A percentile compares a stretch with the other conserved stretches of the same genome.
Evolutionary conservation across 1,139 yeast species (phyloP).

Genomic region (Hansenula lynferdii): DNA sequence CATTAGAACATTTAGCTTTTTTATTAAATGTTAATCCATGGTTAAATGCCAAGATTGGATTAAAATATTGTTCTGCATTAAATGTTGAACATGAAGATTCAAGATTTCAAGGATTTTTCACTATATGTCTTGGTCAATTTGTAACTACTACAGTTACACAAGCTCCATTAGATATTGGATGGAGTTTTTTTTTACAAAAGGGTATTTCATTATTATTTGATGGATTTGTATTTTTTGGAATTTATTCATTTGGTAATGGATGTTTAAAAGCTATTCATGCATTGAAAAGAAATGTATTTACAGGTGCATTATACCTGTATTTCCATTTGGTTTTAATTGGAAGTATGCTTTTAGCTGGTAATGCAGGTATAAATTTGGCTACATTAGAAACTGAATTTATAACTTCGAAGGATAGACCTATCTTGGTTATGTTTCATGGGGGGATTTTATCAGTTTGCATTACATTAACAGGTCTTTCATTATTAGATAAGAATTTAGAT

Average conservation of each 20-base stretch:
- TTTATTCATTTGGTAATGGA: slow-evolving; percentile 54
- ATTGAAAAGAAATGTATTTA: slow-evolving; percentile 40
- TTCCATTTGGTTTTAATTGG: slow-evolving; percentile 50
- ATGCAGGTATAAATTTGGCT: slow-evolving; percentile 61
- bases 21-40: slow-evolving; percentile 41
- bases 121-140: slow-evolving; percentile 65
- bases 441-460: slow-evolving; percentile 15
- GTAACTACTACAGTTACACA: slow-evolving; percentile 50
- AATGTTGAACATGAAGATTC: slow-evolving; percentile 68
- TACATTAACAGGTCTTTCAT: slow-evolving; percentile 10
- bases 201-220: slow-evolving; percentile 45
- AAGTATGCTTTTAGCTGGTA: slow-evolving; percentile 51
- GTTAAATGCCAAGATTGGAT: slow-evolving; percentile 35
- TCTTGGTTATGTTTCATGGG: slow-evolving; percentile 15
- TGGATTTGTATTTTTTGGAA: slow-evolving; percentile 50
- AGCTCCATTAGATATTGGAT: slow-evolving; percentile 43
- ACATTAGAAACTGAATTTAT: slow-evolving; percentile 33
- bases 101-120: slow-evolving; percentile 51
- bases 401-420: slow-evolving; percentile 15
- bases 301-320: slow-evolving; percentile 46
- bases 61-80: slow-evolving; percentile 52
- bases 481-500: slow-evolving; percentile 14
- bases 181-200: slow-evolving; percentile 40
- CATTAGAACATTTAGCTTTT: slow-evolving; percentile 37
- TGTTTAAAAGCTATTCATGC: slow-evolving; percentile 49